Evolutionary conservation across 164 flowering plant genomes (phyloP), one percentile per base, ranked within the genome.

Genomic region (Umbilicus rupestris): DNA sequence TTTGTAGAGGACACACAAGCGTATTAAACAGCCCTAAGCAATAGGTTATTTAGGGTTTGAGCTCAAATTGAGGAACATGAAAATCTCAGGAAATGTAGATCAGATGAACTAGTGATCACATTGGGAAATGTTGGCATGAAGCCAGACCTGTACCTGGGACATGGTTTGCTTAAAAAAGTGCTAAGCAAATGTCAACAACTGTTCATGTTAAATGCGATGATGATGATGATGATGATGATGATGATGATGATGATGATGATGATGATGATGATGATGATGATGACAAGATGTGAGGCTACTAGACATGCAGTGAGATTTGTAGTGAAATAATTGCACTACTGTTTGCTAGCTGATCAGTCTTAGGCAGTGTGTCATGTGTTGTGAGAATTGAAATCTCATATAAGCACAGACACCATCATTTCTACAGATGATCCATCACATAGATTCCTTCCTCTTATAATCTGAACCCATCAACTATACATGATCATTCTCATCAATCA

Each of bases 121-220:
- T 19, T 7, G 8, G 22, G 52, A 46, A 46, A 47, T 47, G 52
- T 1, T 47, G 6, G 52, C 52, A n/a, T 47, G 52, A 47, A 5
- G 24, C 52, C 1, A 10, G 22, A n/a, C 20, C 52, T 6, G 3
- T n/a, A 10, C 49, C 22, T 47, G 24, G 52, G 9, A 19, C 20
- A n/a, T 47, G 20, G 24, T 19, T 46, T 46, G 52, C 22, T 22
- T 19, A 47, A 19, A 71, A 66, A 24, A 68, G 57, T 65, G 66
- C 67, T 45, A 57, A 57, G 62, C 62, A 57, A 57, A 57, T 24
- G n/a, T 49, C 55, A 49, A n/a, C 10, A 8, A 52, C 30, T 52
- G 58, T 52, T 52, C 58, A 24, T 49, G 49, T 24, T n/a, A n/a
- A n/a, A 49, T n/a, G 24, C 24, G 4, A n/a, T 49, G 55, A 6